phyloP scores from a whole-genome alignment of 805 yeast species.

The Brettanomyces sp. region DNA sequence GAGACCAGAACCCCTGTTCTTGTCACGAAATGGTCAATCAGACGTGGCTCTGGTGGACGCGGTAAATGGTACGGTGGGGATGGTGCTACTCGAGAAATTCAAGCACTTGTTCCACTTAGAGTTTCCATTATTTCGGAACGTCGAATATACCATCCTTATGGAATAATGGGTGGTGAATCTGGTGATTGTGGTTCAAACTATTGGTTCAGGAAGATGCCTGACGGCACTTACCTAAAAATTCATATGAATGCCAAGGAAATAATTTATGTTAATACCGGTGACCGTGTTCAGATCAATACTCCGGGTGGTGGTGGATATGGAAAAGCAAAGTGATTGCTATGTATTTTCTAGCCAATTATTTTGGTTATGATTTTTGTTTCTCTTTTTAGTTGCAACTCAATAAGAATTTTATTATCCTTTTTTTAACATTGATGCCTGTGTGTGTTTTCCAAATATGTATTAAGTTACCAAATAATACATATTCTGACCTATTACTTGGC shows the following conservation, averaged over 20 bases:
- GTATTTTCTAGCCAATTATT: no score
- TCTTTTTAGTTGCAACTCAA: no score
- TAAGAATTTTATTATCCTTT: no score
- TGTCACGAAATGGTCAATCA: slow-evolving; percentile 33
- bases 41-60: slow-evolving; percentile 39
- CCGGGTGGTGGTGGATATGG: slow-evolving; percentile 32
- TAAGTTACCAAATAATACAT: no score
- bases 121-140: slow-evolving; percentile 34
- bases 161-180: slow-evolving; percentile 65
- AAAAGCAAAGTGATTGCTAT: slow-evolving; percentile 7
- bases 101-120: slow-evolving; percentile 21
- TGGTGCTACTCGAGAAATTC: slow-evolving; percentile 37
- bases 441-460: no score
- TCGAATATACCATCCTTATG: slow-evolving; percentile 41
- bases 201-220: slow-evolving; percentile 18
- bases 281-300: slow-evolving; percentile 33
- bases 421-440: no score
- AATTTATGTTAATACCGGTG: slow-evolving; percentile 46
- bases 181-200: slow-evolving; percentile 36
- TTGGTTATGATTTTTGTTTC: no score
- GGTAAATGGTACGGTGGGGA: slow-evolving; percentile 39
- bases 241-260: slow-evolving; percentile 37
- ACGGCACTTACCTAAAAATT: slow-evolving; percentile 27
- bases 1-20: slow-evolving; percentile 44
- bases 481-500: no score